These are phyloP conservation scores for Globisporangium barbulae DNA, from an alignment of 352 stramenopile species.

Conservation along the genomic window DNA sequence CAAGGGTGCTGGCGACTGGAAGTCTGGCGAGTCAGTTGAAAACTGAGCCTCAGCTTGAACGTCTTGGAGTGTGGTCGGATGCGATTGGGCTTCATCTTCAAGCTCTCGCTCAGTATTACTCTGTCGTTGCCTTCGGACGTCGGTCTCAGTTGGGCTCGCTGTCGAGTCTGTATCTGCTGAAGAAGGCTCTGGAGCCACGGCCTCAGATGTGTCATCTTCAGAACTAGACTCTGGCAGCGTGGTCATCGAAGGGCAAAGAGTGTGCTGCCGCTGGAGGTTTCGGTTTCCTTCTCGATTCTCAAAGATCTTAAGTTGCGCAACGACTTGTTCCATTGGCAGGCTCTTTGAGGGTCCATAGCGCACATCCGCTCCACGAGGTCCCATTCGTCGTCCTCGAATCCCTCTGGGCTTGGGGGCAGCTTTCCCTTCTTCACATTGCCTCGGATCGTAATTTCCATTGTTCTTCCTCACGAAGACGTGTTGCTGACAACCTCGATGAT, in stretches of 20 bases:
- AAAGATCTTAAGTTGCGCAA: neutral
- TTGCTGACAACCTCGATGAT: constrained; percentile 3
- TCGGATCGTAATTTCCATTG: neutral
- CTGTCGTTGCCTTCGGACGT: too few species aligned
- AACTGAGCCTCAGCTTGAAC: neutral
- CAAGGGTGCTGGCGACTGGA: too few species aligned
- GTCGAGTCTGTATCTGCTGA: neutral
- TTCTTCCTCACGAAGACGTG: neutral
- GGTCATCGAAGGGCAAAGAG: neutral
- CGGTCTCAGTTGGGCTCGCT: neutral
- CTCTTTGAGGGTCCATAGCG: neutral
- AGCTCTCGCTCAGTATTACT: too few species aligned
- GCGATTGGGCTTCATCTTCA: too few species aligned
- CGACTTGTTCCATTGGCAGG: neutral
- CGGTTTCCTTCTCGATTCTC: neutral
- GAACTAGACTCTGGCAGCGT: neutral
- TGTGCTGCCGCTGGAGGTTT: neutral
- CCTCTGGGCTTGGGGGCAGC: neutral
- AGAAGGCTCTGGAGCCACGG: neutral
- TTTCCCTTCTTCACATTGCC: neutral
- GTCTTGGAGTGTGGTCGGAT: neutral
- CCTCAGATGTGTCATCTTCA: too few species aligned
- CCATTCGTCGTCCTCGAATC: neutral
- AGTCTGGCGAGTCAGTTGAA: too few species aligned
- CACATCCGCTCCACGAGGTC: neutral